Evolutionary conservation across 176 grass and related monocot genomes (phyloP), one percentile per base, ranked within the genome.

Genomic region (Oryza brachyantha): DNA sequence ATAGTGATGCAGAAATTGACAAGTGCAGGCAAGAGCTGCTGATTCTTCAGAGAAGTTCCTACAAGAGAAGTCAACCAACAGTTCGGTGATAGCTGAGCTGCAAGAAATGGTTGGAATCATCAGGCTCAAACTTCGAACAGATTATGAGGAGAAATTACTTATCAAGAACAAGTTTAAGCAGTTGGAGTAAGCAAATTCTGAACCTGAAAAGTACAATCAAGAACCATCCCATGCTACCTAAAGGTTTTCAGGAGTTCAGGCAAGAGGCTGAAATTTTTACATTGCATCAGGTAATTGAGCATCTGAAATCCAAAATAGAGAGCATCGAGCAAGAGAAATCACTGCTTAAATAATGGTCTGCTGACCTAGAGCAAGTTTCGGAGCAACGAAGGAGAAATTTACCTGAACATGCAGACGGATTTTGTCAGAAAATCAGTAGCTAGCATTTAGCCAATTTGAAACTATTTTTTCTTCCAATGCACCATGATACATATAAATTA

Each of bases 241-340:
- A 13, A 77, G 16, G 22, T 65, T 89, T 24, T 81, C 81, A 0
- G 82, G 85, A 89, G 66, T 88, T 88, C 81, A 84, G 36, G 0
- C 70, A 84, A 2, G 86, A 88, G 68, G 64, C 81, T 19, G 81
- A 84, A 64, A 79, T 80, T 34, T 76, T 88, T 7, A 75, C 65
- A n/a, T 25, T 89, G 82, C 64, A 58, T 29, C 70, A 85, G 72
- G 65, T 45, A 13, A 77, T 77, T 8, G 82, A 84, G 58, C 45
- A 50, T 1, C 57, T 89, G 77, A 85, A 81, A 76, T 76, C 72
- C 13, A 59, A 43, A 32, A 19, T 76, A 0, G 37, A 89, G 13
- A 77, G 46, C 58, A 74, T 85, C 7, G 57, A 25, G 29, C 22
- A 64, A 71, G 77, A 89, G 37, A 89, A 27, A 66, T 66, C 36